These are phyloP conservation scores for Leishmania arabica DNA, from an alignment of 208 protist genomes.

Conservation along the genomic window DNA sequence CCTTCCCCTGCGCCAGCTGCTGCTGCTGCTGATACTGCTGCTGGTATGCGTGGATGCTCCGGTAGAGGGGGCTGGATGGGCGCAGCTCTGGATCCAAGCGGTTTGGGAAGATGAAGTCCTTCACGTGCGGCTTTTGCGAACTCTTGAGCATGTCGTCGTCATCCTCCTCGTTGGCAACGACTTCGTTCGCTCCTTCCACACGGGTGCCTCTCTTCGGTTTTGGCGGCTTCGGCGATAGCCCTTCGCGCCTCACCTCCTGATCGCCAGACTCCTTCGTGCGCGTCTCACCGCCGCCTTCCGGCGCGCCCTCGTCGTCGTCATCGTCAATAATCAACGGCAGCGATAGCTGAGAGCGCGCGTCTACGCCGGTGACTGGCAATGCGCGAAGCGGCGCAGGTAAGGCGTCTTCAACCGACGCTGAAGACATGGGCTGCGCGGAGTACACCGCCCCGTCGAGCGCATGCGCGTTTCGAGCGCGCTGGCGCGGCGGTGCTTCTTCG, in stretches of 20 bases:
- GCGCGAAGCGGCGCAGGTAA: not conserved
- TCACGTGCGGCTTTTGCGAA: slow-evolving; percentile 15
- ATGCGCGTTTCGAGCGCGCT: not conserved
- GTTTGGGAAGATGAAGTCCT: slow-evolving; percentile 29
- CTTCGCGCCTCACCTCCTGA: not conserved
- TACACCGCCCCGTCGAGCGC: not conserved
- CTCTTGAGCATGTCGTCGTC: slow-evolving; percentile 6
- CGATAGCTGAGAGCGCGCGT: not conserved
- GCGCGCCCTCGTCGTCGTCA: slow-evolving; percentile 10
- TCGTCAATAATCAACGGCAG: slow-evolving; percentile 13
- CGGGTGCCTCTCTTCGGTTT: not conserved
- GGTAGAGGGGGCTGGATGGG: slow-evolving; percentile 28
- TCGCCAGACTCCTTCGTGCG: not conserved
- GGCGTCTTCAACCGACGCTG: too few species aligned
- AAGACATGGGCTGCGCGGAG: not conserved
- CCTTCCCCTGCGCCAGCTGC: slow-evolving; percentile 10
- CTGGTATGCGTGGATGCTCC: slow-evolving; percentile 37
- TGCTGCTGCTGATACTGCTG: slow-evolving; percentile 26
- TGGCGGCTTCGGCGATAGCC: not conserved
- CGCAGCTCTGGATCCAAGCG: slow-evolving; percentile 29
- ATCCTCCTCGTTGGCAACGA: slow-evolving; percentile 11
- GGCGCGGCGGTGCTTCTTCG: slow-evolving; percentile 6
- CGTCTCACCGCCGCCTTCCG: not conserved
- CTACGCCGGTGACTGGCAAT: not conserved
- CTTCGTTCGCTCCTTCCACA: slow-evolving; percentile 3